These are phyloP conservation scores for Fusarium continuum DNA, from an alignment of 2,329 filamentous ascomycete species.

Conservation along the genomic window DNA sequence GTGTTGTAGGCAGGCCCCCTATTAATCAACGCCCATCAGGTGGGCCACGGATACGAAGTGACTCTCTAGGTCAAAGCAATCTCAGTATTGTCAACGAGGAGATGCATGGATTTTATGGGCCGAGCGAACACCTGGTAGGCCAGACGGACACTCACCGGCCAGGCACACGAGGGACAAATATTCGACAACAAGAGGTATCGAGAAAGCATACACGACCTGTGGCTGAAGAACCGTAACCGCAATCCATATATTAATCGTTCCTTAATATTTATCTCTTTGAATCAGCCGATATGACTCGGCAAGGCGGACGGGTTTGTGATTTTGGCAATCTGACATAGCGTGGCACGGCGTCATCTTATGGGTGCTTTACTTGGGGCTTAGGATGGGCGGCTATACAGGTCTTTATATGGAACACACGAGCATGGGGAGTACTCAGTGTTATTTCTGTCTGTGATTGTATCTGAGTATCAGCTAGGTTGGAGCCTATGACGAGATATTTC, in stretches of 20 bases:
- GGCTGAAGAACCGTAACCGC: background rate
- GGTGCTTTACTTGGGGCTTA: background rate
- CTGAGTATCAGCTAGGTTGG: background rate
- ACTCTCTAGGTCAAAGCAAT: slow-evolving; percentile 34
- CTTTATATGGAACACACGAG: slow-evolving; percentile 7
- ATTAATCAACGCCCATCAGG: slow-evolving; percentile 43
- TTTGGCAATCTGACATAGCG: slow-evolving; percentile 8
- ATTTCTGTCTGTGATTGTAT: background rate
- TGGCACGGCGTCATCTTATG: slow-evolving; percentile 15
- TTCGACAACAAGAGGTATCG: background rate
- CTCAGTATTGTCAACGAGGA: slow-evolving; percentile 54
- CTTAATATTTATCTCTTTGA: background rate
- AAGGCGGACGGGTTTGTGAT: background rate
- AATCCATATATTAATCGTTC: background rate
- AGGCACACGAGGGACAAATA: slow-evolving; percentile 23
- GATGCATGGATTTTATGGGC: slow-evolving; percentile 60
- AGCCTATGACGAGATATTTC: background rate
- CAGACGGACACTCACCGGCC: slow-evolving; percentile 49
- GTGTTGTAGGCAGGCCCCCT: slow-evolving; percentile 35
- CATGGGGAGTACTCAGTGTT: background rate
- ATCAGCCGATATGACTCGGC: background rate
- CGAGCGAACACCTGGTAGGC: slow-evolving; percentile 51
- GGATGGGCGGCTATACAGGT: background rate
- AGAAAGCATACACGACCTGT: background rate
- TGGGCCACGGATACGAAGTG: slow-evolving; percentile 39